phyloP scores from a whole-genome alignment of 2,329 filamentous ascomycete genomes.

The Penicillium sp. region DNA sequence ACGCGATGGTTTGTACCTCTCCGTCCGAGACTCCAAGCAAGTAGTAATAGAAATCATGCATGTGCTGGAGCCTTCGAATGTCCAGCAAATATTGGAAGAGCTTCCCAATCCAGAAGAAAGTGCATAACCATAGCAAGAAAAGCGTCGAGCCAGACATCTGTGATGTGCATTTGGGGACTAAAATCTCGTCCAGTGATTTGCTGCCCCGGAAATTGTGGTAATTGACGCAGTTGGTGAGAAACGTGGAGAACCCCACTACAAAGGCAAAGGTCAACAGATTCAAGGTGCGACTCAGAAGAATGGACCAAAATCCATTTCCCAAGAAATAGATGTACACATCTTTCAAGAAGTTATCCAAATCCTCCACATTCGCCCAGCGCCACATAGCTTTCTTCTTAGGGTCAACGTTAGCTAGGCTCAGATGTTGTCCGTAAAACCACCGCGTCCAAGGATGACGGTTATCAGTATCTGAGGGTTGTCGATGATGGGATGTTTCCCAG shows the following conservation, averaged over 20 bases:
- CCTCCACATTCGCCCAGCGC: slow-evolving; percentile 89
- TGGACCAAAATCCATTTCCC: slow-evolving; percentile 81
- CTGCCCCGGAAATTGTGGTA: slow-evolving; percentile 70
- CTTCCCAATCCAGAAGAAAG: slow-evolving; percentile 82
- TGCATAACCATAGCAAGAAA: slow-evolving; percentile 77
- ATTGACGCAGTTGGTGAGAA: slow-evolving; percentile 82
- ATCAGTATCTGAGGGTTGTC: slow-evolving; percentile 38
- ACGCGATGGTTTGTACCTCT: slow-evolving; percentile 92
- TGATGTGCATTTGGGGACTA: slow-evolving; percentile 72
- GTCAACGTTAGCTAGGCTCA: slow-evolving; percentile 48
- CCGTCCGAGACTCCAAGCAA: slow-evolving; percentile 79
- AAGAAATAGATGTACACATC: slow-evolving; percentile 86
- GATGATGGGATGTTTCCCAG: slow-evolving; percentile 52
- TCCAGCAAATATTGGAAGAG: slow-evolving; percentile 73
- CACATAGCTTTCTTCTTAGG: slow-evolving; percentile 81
- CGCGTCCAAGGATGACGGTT: slow-evolving; percentile 22
- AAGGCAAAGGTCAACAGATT: slow-evolving; percentile 81
- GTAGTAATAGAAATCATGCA: slow-evolving; percentile 83
- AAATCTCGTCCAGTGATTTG: slow-evolving; percentile 61
- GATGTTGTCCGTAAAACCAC: slow-evolving; percentile 31
- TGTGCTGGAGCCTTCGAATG: slow-evolving; percentile 69
- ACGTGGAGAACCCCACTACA: slow-evolving; percentile 77
- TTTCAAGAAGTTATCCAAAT: slow-evolving; percentile 82
- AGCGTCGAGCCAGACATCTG: slow-evolving; percentile 77
- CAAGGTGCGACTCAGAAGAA: slow-evolving; percentile 69